Evolutionary conservation across 2,329 filamentous ascomycete species (phyloP), one percentile per base, ranked within the genome.

Genomic region (Simplicillium aogashimaense): DNA sequence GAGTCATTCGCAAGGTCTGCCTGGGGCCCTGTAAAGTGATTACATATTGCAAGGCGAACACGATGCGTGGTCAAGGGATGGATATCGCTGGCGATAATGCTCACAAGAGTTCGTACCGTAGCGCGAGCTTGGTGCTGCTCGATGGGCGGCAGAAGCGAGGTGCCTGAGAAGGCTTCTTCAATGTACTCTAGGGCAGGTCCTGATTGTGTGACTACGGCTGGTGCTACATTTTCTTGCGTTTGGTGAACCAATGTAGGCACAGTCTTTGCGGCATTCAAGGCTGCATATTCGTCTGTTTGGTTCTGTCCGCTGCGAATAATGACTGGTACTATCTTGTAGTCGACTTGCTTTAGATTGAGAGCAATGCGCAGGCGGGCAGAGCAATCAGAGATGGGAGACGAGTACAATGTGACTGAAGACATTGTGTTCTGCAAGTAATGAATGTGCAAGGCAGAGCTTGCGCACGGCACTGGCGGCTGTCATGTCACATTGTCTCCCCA

Each of bases 141-240:
- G n/a, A 31, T 8, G 1, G 69, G 69, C 4, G 72, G 57, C 2
- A 74, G 59, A 0, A 52, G 42, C 0, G 53, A 50, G 1, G 49
- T 39, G 10, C 34, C 20, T 2, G 65, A 57, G 38, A 56, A 57
- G 3, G 49, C 49, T 45, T 73, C 67, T 39, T 71, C 67, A 10
- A 73, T 59, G 45, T 68, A 74, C 48, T 73, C 69, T 6, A 74
- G 58, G 3, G 67, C 67, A 5, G 70, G 64, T 25, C 69, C 50
- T 16, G 66, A 70, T 45, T 70, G 66, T 13, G 61, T 66, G 39
- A 64, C 64, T 36, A 57, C 54, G 5, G 65, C 42, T 13, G 46
- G 40, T 13, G 40, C 45, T n/a, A n/a, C n/a, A 7, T 42, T 38
- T 15, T 47, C 38, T 11, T 37, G 30, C 7, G 17, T 17, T 14